Evolutionary conservation across 1,284 basidiomycete species (phyloP).

Genomic region (Boletus sp.): DNA sequence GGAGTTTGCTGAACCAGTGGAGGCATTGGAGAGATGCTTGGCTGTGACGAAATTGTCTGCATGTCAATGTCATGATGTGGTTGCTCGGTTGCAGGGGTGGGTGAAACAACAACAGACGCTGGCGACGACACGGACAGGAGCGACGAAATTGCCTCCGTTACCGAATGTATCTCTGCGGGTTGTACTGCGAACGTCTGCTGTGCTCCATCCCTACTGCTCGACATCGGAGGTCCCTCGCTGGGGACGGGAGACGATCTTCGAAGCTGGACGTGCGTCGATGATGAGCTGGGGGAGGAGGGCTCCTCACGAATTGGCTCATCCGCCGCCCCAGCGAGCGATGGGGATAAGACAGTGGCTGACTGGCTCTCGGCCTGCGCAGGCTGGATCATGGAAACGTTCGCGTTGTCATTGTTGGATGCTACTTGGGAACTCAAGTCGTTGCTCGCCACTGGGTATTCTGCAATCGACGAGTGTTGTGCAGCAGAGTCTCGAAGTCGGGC

Average conservation of each 20-base stretch:
- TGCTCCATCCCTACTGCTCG: conserved; percentile 1
- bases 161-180: conserved; percentile 14
- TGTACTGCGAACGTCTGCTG: not conserved
- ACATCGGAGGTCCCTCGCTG: not conserved
- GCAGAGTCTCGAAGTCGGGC: conserved; percentile 41
- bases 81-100: conserved; percentile 13
- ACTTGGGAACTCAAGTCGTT: conserved; percentile 1
- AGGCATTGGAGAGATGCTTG: conserved; percentile 6
- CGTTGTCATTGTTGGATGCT: conserved; percentile 8
- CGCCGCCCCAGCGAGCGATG: not conserved
- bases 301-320: not conserved
- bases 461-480: conserved; percentile 8
- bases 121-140: conserved; percentile 20
- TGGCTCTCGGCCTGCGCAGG: not conserved
- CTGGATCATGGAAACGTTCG: conserved; percentile 14
- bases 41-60: conserved; percentile 11
- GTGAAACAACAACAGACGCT: not conserved
- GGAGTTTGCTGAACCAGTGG: conserved; percentile 12
- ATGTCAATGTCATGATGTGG: conserved; percentile 15
- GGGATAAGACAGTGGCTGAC: not conserved
- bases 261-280: conserved; percentile 1
- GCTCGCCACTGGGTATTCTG: conserved; percentile 3
- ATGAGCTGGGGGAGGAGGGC: conserved; percentile 2
- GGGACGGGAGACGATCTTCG: not conserved
- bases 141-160: conserved; percentile 31